Base-by-base conservation (phyloP, 2,329 filamentous ascomycete genomes). In the Sporothrix luriei region DNA sequence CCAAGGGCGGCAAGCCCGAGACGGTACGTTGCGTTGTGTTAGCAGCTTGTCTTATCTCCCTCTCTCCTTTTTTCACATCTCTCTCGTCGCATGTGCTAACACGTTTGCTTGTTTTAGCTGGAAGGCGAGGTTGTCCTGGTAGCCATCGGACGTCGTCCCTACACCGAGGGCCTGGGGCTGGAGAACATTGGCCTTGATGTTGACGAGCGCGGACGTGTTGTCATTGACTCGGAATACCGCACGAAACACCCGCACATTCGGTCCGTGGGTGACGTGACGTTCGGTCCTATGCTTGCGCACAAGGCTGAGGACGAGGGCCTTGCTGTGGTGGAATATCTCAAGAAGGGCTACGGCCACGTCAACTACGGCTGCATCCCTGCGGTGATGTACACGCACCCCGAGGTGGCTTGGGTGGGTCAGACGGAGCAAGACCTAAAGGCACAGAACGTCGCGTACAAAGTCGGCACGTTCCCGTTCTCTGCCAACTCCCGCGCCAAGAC, bases 401-500 rank as follows among this genome's bases (percentile, higher is more conserved):
- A 99, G 82, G 95, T 98, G 74, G 93, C 95, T 48, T 99, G 95
- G 95, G 95, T 99, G 61, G 95, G 95, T 71, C 94, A 97, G 85
- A 97, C 90, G 80, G 95, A 99, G 85, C 91, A 94, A 79, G 95
- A 99, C 76, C 86, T 99, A 74, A 97, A 98, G 87, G 88, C 89
- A 74, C 87, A 90, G 73, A 93, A 92, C 73, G 88, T 97, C 77
- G 93, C 95, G 78, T 99, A 97, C 89, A 92, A 92, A 77, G 85
- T 94, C 78, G 95, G 95, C 80, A 91, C 87, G 66, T 99, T 99
- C 88, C 95, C 95, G 75, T 99, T 99, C 87, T 91, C 90, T 78
- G 95, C 95, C 84, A 99, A 99, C 88, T 97, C 93, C 71, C 91
- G 95, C 80, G 95, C 95, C 76, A 99, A 98, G 91, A 99, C 95